Evolutionary conservation across 2,329 filamentous ascomycete genomes (phyloP).

Genomic region (Lasiodiplodia sp.): DNA sequence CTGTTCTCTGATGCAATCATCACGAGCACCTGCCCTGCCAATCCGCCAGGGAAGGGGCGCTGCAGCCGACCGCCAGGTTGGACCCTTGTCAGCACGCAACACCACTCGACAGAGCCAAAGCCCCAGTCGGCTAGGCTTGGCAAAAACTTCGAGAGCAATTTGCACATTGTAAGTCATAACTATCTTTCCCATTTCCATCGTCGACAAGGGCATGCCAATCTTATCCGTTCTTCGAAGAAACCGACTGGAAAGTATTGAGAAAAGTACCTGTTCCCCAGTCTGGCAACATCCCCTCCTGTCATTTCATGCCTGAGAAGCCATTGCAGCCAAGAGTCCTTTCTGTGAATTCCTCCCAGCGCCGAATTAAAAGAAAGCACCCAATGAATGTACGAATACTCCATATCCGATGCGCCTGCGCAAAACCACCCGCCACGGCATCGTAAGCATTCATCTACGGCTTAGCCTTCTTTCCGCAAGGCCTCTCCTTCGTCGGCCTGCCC

Average conservation of each 20-base stretch:
- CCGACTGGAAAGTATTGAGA: constrained; percentile 12
- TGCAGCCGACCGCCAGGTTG: not conserved
- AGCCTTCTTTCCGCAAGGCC: constrained; percentile 7
- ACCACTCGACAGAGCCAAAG: not conserved
- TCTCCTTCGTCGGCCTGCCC: not conserved
- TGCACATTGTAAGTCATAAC: not conserved
- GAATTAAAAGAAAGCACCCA: constrained; percentile 2
- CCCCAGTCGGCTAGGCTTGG: not conserved
- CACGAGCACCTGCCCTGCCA: not conserved
- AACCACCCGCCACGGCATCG: not conserved
- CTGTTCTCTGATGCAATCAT: not conserved
- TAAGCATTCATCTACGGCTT: constrained; percentile 12
- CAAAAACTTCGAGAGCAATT: not conserved
- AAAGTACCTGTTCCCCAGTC: constrained; percentile 4
- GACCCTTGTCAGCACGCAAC: not conserved
- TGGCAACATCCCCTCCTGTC: not conserved
- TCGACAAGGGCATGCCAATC: not conserved
- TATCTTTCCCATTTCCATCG: constrained; percentile 1
- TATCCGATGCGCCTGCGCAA: constrained; percentile 26
- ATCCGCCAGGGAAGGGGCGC: not conserved
- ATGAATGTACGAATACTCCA: constrained; percentile 15
- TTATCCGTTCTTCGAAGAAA: not conserved
- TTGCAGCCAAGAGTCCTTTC: not conserved
- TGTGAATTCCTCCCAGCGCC: constrained; percentile 5
- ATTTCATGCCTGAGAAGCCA: too few species aligned